Evolutionary conservation across 306 rosid species (phyloP).

Genomic region (Vicia villosa): DNA sequence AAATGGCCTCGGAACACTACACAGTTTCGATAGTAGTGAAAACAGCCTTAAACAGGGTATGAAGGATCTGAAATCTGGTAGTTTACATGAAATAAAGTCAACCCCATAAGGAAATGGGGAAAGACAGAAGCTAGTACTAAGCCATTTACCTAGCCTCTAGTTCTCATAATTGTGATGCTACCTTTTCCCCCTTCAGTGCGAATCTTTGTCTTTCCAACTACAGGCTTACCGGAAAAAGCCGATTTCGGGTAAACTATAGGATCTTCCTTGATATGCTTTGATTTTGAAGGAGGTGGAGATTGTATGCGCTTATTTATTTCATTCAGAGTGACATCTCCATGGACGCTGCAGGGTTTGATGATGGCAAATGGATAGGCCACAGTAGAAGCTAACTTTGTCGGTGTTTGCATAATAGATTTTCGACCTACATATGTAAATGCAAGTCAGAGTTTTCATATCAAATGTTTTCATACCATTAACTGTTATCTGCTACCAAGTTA

Average conservation of each 20-base stretch:
- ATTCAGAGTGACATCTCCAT: slow-evolving; percentile 87
- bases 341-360: slow-evolving; percentile 78
- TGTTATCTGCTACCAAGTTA: not conserved
- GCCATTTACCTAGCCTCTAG: slow-evolving; percentile 68
- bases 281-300: slow-evolving; percentile 68
- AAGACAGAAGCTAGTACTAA: slow-evolving; percentile 14
- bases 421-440: slow-evolving; percentile 58
- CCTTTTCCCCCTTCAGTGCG: slow-evolving; percentile 94
- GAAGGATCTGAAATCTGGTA: not conserved
- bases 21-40: not conserved
- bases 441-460: slow-evolving; percentile 31
- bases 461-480: not conserved
- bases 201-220: slow-evolving; percentile 86
- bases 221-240: slow-evolving; percentile 94
- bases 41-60: not conserved
- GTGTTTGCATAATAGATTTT: slow-evolving; percentile 68
- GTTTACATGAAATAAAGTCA: not conserved
- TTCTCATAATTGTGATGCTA: slow-evolving; percentile 97
- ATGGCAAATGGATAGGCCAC: slow-evolving; percentile 94
- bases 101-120: slow-evolving; percentile 19
- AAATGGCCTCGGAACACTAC: slow-evolving; percentile 2
- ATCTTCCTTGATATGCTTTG: slow-evolving; percentile 57
- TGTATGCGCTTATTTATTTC: slow-evolving; percentile 89
- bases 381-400: slow-evolving; percentile 68
- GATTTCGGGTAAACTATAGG: slow-evolving; percentile 72